These are phyloP conservation scores for Mucor plumbeus DNA, from an alignment of 371 early-diverging fungal species.

Conservation along the genomic window DNA sequence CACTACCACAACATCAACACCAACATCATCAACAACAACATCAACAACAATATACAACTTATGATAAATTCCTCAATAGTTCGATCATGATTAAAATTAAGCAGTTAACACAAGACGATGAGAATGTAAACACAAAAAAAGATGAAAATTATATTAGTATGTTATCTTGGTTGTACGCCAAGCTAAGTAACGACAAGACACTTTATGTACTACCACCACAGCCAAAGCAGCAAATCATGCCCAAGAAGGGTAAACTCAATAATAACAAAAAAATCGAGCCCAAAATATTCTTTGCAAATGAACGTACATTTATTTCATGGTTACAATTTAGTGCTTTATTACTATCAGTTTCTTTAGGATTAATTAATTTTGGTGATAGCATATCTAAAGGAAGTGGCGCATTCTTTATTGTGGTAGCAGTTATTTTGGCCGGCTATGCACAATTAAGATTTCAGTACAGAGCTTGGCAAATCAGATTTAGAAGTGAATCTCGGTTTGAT, in stretches of 20 bases:
- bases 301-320: constrained; percentile 95
- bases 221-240: constrained; percentile 11
- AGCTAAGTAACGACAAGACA: constrained; percentile 12
- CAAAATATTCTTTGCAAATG: constrained; percentile 98
- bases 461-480: constrained; percentile 64
- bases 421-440: constrained; percentile 75
- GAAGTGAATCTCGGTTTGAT: constrained; percentile 59
- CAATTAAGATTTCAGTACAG: constrained; percentile 86
- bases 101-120: not conserved
- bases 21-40: not conserved
- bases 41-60: not conserved
- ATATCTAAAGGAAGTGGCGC: constrained; percentile 68
- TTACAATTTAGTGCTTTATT: constrained; percentile 75
- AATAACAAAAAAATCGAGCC: constrained; percentile 81
- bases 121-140: not conserved
- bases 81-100: constrained; percentile 10
- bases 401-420: constrained; percentile 68
- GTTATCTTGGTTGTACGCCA: constrained; percentile 18
- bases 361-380: constrained; percentile 83
- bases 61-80: constrained; percentile 4
- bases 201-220: not conserved
- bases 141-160: constrained; percentile 11
- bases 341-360: constrained; percentile 72
- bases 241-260: constrained; percentile 49
- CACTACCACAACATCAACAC: not conserved